Evolutionary conservation across 768 basidiomycete genomes (phyloP).

Genomic region (Neoboletus brunneissimus): DNA sequence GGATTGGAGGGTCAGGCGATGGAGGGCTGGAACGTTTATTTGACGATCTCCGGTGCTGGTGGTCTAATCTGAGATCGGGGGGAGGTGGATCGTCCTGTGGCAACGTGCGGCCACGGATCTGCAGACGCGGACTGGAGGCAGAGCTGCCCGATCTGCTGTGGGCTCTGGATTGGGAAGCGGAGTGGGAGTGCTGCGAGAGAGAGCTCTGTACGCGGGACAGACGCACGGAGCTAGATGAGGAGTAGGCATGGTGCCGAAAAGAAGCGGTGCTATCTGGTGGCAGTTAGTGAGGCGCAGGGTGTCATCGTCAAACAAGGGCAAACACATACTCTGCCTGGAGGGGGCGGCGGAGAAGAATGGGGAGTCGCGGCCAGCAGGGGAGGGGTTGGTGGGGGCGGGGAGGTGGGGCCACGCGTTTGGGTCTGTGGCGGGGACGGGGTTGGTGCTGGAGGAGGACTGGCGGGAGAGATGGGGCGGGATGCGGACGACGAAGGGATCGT

Average conservation of each 20-base stretch:
- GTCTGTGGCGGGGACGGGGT: constrained; percentile 20
- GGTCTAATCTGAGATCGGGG: constrained; percentile 25
- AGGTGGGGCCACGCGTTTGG: constrained; percentile 18
- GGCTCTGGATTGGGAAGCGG: constrained; percentile 42
- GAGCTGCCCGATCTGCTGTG: constrained; percentile 47
- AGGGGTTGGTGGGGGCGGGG: constrained; percentile 10
- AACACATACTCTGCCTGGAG: constrained; percentile 40
- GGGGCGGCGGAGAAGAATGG: constrained; percentile 29
- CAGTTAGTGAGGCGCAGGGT: constrained; percentile 7
- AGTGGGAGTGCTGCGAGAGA: constrained; percentile 30
- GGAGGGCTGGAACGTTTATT: constrained; percentile 19
- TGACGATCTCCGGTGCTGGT: constrained; percentile 12
- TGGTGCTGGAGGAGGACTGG: constrained; percentile 26
- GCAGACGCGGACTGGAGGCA: constrained; percentile 48
- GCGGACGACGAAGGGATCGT: constrained; percentile 48
- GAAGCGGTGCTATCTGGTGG: constrained; percentile 28
- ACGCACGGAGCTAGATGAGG: constrained; percentile 33
- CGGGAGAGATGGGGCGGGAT: constrained; percentile 34
- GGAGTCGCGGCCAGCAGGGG: too few relatives aligned
- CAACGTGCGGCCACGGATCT: constrained; percentile 39
- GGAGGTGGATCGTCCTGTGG: constrained; percentile 37
- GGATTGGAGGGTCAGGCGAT: constrained; percentile 15
- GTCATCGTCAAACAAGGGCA: constrained; percentile 9
- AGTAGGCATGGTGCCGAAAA: constrained; percentile 27
- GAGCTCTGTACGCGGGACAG: constrained; percentile 38